Evolutionary conservation across 345 rosid species (phyloP).

Genomic region (Acer yangbiense): DNA sequence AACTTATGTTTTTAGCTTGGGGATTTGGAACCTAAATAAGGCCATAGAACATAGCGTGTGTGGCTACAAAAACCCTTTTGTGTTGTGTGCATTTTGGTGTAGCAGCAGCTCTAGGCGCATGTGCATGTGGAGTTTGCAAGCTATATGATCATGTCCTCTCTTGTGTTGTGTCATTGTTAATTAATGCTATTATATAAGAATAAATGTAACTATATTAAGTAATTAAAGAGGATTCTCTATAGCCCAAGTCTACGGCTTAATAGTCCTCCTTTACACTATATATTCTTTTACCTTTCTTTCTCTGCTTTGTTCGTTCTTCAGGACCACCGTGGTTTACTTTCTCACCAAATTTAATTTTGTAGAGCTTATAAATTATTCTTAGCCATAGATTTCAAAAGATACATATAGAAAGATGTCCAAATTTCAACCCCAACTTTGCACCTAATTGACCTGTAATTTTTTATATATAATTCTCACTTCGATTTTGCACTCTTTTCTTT

Average conservation of each 20-base stretch:
- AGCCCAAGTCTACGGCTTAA: slow-evolving; percentile 31
- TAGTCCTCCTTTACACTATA: slow-evolving; percentile 32
- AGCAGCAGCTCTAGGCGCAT: slow-evolving; percentile 42
- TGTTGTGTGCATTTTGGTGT: slow-evolving; percentile 24
- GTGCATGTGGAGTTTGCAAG: slow-evolving; percentile 46
- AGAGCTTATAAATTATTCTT: slow-evolving; percentile 5
- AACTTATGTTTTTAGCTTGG: slow-evolving; percentile 6
- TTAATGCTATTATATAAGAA: slow-evolving; percentile 32
- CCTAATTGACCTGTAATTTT: background rate
- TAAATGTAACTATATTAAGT: slow-evolving; percentile 27
- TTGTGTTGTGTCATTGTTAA: slow-evolving; percentile 28
- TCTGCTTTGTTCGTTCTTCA: slow-evolving; percentile 38
- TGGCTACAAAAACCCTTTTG: slow-evolving; percentile 23
- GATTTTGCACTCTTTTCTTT: background rate
- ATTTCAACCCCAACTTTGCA: slow-evolving; percentile 9
- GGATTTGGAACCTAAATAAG: slow-evolving; percentile 29
- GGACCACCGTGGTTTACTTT: slow-evolving; percentile 39
- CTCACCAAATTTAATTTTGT: slow-evolving; percentile 9
- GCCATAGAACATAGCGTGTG: slow-evolving; percentile 18
- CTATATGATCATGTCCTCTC: slow-evolving; percentile 8
- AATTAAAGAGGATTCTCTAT: slow-evolving; percentile 39
- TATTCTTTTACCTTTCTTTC: slow-evolving; percentile 28
- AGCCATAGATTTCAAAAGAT: slow-evolving; percentile 15
- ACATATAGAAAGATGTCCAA: background rate
- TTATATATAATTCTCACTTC: background rate